phyloP scores from a whole-genome alignment of 2,329 filamentous ascomycete genomes.

The Rutstroemia sp. region DNA sequence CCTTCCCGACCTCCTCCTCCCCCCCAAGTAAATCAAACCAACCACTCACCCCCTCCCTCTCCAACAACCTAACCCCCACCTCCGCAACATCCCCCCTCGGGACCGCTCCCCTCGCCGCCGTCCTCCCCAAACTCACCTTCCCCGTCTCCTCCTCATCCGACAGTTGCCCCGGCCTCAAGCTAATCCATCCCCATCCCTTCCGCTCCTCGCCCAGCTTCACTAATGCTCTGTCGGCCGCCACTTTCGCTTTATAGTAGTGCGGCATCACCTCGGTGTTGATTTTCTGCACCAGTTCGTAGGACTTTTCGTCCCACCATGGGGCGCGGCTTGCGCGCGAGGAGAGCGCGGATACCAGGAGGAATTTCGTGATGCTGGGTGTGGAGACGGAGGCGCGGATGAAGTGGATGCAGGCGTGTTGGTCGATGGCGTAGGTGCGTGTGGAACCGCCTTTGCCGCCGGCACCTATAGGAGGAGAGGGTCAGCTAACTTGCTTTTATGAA shows the following conservation, averaged over 20 bases:
- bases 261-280: conserved; percentile 38
- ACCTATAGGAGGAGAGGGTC: conserved; percentile 28
- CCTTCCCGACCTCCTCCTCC: conserved; percentile 39
- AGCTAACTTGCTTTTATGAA: not conserved
- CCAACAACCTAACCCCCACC: conserved; percentile 47
- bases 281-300: conserved; percentile 35
- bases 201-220: conserved; percentile 40
- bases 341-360: conserved; percentile 58
- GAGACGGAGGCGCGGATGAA: conserved; percentile 53
- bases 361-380: conserved; percentile 48
- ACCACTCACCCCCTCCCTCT: conserved; percentile 36
- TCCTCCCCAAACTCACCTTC: conserved; percentile 35
- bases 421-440: conserved; percentile 49
- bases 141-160: conserved; percentile 41
- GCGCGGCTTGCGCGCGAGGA: conserved; percentile 44
- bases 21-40: conserved; percentile 52
- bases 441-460: conserved; percentile 53
- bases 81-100: conserved; percentile 54
- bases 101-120: conserved; percentile 31
- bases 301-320: conserved; percentile 47
- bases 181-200: conserved; percentile 34
- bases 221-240: conserved; percentile 50
- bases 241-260: conserved; percentile 52
- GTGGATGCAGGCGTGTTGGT: conserved; percentile 55
- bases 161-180: conserved; percentile 45